phyloP scores from a whole-genome alignment of 164 flowering plant genomes.

The Stephania yunnanensis region DNA sequence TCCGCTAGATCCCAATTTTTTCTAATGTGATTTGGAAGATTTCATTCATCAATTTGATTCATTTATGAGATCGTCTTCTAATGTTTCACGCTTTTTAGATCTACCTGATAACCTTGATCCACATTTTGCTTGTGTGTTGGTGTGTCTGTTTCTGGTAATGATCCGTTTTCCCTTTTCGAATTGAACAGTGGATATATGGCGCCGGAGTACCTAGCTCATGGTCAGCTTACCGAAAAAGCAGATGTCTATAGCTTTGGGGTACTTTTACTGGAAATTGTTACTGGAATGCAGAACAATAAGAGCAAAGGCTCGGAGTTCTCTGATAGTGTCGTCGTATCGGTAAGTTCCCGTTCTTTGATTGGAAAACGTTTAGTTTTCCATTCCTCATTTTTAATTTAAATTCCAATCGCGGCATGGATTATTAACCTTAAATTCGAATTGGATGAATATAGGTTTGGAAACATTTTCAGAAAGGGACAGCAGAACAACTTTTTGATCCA shows the following conservation, averaged over 20 bases:
- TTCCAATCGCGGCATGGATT: too few relatives aligned
- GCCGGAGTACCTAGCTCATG: conserved; percentile 11
- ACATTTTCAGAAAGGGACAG: conserved; percentile 41
- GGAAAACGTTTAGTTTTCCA: too few relatives aligned
- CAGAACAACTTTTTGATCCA: conserved; percentile 51
- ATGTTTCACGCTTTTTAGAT: too few relatives aligned
- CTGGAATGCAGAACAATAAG: conserved; percentile 33
- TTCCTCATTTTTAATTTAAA: too few relatives aligned
- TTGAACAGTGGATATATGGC: conserved; percentile 32
- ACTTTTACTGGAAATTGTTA: conserved; percentile 41
- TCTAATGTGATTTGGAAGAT: too few relatives aligned
- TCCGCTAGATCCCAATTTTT: too few relatives aligned
- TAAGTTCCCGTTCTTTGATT: conserved; percentile 22
- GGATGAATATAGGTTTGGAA: conserved; percentile 55
- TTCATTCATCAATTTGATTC: too few relatives aligned
- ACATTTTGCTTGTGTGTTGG: too few relatives aligned
- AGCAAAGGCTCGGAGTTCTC: conserved; percentile 41
- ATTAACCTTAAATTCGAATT: neutral
- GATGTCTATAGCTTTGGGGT: conserved; percentile 48
- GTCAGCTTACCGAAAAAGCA: conserved; percentile 10
- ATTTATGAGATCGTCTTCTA: too few relatives aligned
- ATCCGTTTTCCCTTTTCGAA: too few relatives aligned
- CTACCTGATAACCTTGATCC: too few relatives aligned
- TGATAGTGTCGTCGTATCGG: conserved; percentile 49
- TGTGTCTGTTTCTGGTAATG: too few relatives aligned